These are phyloP conservation scores for Euphorbia pulcherrima DNA, from an alignment of 345 rosid genomes.

Conservation along the genomic window DNA sequence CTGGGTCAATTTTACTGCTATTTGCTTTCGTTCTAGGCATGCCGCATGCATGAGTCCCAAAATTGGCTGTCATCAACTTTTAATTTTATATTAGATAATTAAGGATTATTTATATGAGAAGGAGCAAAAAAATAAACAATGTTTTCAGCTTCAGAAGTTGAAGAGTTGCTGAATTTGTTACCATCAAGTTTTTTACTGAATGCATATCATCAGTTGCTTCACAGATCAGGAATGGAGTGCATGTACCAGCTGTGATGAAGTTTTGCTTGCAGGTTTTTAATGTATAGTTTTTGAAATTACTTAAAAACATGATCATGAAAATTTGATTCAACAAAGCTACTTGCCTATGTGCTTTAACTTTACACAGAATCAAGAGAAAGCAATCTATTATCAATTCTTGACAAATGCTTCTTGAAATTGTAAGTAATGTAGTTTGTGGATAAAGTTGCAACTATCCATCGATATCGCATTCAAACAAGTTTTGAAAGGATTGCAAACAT, in stretches of 20 bases:
- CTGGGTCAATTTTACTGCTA: conserved; percentile 60
- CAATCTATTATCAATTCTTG: too few relatives aligned
- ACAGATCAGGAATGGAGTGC: conserved; percentile 79
- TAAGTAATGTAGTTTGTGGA: too few relatives aligned
- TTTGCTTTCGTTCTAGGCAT: conserved; percentile 63
- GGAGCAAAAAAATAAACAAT: conserved; percentile 41
- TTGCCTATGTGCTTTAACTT: too few relatives aligned
- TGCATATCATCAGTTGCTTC: conserved; percentile 50
- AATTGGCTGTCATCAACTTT: conserved; percentile 8
- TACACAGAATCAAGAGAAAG: too few relatives aligned
- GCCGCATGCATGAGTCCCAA: conserved; percentile 2
- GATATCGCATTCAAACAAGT: too few relatives aligned
- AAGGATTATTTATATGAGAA: conserved; percentile 24
- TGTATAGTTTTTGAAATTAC: background rate
- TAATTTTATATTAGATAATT: conserved; percentile 2
- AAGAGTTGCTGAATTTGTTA: conserved; percentile 48
- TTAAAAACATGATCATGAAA: too few relatives aligned
- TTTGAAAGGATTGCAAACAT: too few relatives aligned
- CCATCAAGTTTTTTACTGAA: conserved; percentile 43
- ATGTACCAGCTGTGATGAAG: conserved; percentile 55
- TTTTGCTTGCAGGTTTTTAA: conserved; percentile 53
- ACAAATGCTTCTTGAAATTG: too few relatives aligned
- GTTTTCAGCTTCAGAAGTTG: conserved; percentile 53
- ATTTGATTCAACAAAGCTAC: too few relatives aligned
- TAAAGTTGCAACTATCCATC: too few relatives aligned